Base-by-base conservation (phyloP, 345 rosid species). In the Boechera retrofracta region DNA sequence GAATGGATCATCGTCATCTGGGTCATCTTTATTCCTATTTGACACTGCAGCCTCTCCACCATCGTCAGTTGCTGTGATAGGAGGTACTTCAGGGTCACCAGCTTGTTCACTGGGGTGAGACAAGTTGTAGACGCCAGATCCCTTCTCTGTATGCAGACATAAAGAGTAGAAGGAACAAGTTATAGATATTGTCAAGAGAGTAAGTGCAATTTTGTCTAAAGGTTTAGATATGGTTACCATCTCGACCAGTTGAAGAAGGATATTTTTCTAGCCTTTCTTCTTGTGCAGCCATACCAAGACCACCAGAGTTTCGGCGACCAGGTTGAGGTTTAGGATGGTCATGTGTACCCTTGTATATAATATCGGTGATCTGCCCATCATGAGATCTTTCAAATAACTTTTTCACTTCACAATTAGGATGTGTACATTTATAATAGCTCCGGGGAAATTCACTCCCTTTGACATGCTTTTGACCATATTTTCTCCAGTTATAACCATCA, bases 401-500 rank as follows among this genome's bases (percentile, higher is more conserved):
- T 79, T 95, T 95, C 83, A 95, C 99, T 76, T 95, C 99, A 71
- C 99, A 95, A 60, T 87, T 92, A 74, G 97, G 96, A 87, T 95
- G 97, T 31, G 99, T 91, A 72, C 99, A 95, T 78, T 95, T 95
- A 85, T 95, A 95, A 80, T 95, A 95, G 83, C 96, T 89, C 72
- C 99, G 89, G 1, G 98, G 99, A 78, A 92, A 93, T 81, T 93
- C 95, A 83, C 99, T 87, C 82, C 99, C 99, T 78, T 95, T 95
- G 33, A 95, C 99, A 78, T 87, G 97, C 64, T 95, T 95, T 85
- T 95, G 99, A 49, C 99, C 99, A 84, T 95, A 95, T 76, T 95
- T 95, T 71, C 99, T 84, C 98, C 99, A 95, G 86, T 91, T 91
- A 82, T 91, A 95, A 77, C 99, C 99, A 86, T 95, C 99, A 74